Conservation (phyloP, 371 early-diverging fungal genomes). For the Chytridium lagenaria region DNA sequence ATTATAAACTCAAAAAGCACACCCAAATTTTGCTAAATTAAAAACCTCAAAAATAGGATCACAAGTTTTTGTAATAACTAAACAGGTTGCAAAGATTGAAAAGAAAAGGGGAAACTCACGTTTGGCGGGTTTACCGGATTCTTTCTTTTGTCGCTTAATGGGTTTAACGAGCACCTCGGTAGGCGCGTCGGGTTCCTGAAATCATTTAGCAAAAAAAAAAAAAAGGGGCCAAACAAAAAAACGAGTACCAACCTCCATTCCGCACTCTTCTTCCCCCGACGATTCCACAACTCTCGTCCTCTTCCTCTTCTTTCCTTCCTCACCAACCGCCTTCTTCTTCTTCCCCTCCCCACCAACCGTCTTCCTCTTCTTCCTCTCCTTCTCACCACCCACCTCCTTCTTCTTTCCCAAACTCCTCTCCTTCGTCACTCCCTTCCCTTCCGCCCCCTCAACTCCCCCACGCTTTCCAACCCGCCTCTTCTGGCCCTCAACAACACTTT, state of each 20-base stretch:
- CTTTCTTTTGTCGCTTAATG: background rate
- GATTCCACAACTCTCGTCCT: background rate
- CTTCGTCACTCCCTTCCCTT: background rate
- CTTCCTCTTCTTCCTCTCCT: background rate
- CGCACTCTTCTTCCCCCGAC: background rate
- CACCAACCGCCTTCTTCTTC: background rate
- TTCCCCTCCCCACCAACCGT: background rate
- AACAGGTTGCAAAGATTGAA: too few species aligned
- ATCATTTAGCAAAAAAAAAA: background rate
- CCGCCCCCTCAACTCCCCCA: background rate
- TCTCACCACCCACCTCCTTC: background rate
- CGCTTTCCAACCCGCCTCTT: background rate
- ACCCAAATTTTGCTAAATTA: too few species aligned
- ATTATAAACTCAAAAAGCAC: background rate
- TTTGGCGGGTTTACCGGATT: background rate
- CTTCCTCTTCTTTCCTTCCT: constrained; percentile 3
- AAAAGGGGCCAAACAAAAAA: background rate
- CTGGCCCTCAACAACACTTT: background rate
- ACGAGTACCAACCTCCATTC: background rate
- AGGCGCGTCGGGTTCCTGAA: background rate
- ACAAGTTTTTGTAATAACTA: too few species aligned
- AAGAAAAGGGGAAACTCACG: too few species aligned
- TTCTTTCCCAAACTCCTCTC: too few species aligned
- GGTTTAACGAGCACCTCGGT: background rate
- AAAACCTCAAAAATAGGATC: too few species aligned